Percentiles rank a stretch among this genome's conserved stretches.
Evolutionary conservation across 1,139 yeast genomes (phyloP).

Genomic region (Geotrichum australiense): DNA sequence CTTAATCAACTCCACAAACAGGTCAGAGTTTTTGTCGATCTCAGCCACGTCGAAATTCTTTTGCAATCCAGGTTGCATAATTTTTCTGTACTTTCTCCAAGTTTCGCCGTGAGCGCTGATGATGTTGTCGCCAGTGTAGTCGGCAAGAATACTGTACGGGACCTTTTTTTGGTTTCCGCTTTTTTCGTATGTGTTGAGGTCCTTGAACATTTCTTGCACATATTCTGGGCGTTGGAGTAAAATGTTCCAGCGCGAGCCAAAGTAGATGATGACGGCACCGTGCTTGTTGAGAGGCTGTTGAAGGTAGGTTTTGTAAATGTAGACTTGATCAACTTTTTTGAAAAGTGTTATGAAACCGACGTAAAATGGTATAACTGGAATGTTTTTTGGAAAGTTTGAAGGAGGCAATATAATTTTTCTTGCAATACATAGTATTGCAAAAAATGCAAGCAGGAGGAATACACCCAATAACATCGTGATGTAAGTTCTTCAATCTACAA

Average conservation of each 20-base stretch:
- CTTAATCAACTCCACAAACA: constrained; percentile 20
- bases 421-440: constrained; percentile 1
- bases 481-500: neutral
- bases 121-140: constrained; percentile 56
- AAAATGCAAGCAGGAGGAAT: neutral
- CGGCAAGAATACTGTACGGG: constrained; percentile 49
- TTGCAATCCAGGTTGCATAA: constrained; percentile 44
- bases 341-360: constrained; percentile 47
- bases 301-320: constrained; percentile 41
- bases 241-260: constrained; percentile 60
- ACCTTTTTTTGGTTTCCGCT: constrained; percentile 57
- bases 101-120: constrained; percentile 52
- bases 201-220: constrained; percentile 42
- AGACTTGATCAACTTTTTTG: constrained; percentile 44
- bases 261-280: constrained; percentile 56
- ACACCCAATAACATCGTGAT: neutral
- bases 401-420: constrained; percentile 32
- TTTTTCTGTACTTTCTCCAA: constrained; percentile 48
- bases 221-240: constrained; percentile 46
- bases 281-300: constrained; percentile 40
- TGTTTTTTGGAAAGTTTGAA: constrained; percentile 36
- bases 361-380: constrained; percentile 58
- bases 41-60: constrained; percentile 40
- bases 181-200: constrained; percentile 47
- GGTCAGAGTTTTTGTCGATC: constrained; percentile 20